Evolutionary conservation across 2,329 filamentous ascomycete species (phyloP).

Genomic region (Monascus ruber): DNA sequence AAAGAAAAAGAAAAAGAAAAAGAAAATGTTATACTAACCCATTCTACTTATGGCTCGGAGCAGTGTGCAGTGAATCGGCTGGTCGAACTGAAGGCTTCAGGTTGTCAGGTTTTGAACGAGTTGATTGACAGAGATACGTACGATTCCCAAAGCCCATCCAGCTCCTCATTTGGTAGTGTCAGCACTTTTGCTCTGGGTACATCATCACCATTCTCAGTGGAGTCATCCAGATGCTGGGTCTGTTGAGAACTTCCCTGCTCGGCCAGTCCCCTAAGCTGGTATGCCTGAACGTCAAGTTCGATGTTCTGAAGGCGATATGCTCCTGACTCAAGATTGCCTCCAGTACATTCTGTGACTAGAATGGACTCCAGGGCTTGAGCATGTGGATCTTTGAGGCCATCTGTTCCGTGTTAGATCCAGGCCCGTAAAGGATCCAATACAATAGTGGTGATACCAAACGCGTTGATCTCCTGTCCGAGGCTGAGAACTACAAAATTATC

Average conservation of each 20-base stretch:
- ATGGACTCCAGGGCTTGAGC: conserved; percentile 21
- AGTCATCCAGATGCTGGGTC: conserved; percentile 8
- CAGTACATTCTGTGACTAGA: conserved; percentile 29
- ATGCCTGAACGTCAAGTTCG: conserved; percentile 33
- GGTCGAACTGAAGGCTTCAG: conserved; percentile 31
- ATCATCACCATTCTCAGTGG: conserved; percentile 11
- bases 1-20: neutral
- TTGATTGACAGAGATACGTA: conserved; percentile 9
- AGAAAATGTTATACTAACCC: conserved; percentile 10
- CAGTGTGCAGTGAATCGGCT: conserved; percentile 29
- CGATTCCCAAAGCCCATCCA: conserved; percentile 36
- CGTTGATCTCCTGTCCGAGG: conserved; percentile 21
- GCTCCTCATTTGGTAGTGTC: conserved; percentile 25
- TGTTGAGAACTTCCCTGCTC: conserved; percentile 14
- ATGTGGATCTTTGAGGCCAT: conserved; percentile 12
- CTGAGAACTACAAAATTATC: conserved; percentile 22
- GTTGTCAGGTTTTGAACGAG: neutral
- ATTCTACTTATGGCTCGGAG: conserved; percentile 31
- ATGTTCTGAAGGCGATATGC: conserved; percentile 21
- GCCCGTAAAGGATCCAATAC: neutral
- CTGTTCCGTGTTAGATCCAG: conserved; percentile 9
- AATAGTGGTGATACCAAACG: conserved; percentile 13
- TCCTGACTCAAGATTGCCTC: conserved; percentile 12
- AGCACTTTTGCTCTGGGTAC: conserved; percentile 22
- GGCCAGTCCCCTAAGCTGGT: conserved; percentile 19